phyloP scores from a whole-genome alignment of 371 early-diverging fungal genomes.

The Rhizopus sp. region DNA sequence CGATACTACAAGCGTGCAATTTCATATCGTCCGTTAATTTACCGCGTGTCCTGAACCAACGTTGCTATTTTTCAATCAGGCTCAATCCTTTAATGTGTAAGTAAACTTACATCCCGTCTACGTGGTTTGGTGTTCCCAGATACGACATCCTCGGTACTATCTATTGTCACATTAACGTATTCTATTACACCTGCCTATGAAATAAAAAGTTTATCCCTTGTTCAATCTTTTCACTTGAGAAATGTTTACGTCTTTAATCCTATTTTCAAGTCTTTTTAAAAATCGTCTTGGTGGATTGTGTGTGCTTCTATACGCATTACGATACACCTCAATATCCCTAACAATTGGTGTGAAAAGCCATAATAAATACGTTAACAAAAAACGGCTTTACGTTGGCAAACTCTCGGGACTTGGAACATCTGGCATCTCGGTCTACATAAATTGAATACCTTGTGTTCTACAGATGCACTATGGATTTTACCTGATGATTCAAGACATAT shows the following conservation, averaged over 20 bases:
- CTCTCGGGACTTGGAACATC: constrained; percentile 29
- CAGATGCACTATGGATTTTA: constrained; percentile 16
- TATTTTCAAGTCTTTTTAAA: constrained; percentile 29
- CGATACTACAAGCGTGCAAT: constrained; percentile 66
- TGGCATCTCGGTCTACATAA: constrained; percentile 30
- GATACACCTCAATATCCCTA: constrained; percentile 42
- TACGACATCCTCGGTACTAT: constrained; percentile 12
- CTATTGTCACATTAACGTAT: constrained; percentile 31
- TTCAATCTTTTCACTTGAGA: not conserved
- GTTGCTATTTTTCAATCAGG: constrained; percentile 30
- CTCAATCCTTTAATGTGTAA: not conserved
- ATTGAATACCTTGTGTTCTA: not conserved
- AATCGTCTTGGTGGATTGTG: constrained; percentile 42
- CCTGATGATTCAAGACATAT: constrained; percentile 41
- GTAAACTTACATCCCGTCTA: constrained; percentile 10
- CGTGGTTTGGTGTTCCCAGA: constrained; percentile 17
- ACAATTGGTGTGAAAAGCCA: not conserved
- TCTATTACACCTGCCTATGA: constrained; percentile 36
- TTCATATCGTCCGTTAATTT: constrained; percentile 63
- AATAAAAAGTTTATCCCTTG: not conserved
- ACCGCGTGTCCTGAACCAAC: constrained; percentile 74
- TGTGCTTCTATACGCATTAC: constrained; percentile 29
- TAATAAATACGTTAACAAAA: not conserved
- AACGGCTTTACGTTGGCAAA: constrained; percentile 41
- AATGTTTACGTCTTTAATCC: constrained; percentile 29